Evolutionary conservation across 805 yeast species (phyloP).

Genomic region (Starmera quercuum): DNA sequence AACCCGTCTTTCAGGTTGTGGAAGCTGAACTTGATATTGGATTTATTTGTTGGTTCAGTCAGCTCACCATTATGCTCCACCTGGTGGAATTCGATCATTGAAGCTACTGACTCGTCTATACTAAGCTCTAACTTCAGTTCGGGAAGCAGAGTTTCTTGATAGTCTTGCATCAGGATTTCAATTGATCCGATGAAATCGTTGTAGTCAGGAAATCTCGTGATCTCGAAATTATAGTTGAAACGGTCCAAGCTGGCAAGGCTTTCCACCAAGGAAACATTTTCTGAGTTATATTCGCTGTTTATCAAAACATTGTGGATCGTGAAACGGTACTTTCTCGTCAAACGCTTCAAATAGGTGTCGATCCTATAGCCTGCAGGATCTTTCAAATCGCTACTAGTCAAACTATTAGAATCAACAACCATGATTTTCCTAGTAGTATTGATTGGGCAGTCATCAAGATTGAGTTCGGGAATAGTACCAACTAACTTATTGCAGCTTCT

Average conservation of each 20-base stretch:
- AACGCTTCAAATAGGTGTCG: too few relatives aligned
- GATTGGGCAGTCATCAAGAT: too few relatives aligned
- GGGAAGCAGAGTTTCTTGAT: not conserved
- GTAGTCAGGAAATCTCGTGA: not conserved
- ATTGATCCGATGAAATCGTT: not conserved
- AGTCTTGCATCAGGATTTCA: not conserved
- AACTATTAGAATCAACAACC: not conserved
- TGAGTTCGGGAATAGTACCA: not conserved
- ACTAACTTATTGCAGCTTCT: not conserved
- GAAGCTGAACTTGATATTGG: conserved; percentile 6
- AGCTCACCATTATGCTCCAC: conserved; percentile 3
- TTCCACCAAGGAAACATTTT: not conserved
- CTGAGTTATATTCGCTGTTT: not conserved
- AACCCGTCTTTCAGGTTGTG: conserved; percentile 16
- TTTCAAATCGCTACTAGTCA: not conserved
- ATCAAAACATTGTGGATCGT: not conserved
- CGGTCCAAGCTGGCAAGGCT: not conserved
- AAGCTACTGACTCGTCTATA: not conserved
- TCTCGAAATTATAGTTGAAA: not conserved
- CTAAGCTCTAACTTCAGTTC: not conserved
- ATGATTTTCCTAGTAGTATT: not conserved
- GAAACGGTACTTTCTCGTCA: too few relatives aligned
- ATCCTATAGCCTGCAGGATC: not conserved
- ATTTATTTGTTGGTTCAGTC: too few relatives aligned
- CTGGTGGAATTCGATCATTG: not conserved